These are phyloP conservation scores for Rhizophora mangle DNA, from an alignment of 345 rosid species.

Conservation along the genomic window DNA sequence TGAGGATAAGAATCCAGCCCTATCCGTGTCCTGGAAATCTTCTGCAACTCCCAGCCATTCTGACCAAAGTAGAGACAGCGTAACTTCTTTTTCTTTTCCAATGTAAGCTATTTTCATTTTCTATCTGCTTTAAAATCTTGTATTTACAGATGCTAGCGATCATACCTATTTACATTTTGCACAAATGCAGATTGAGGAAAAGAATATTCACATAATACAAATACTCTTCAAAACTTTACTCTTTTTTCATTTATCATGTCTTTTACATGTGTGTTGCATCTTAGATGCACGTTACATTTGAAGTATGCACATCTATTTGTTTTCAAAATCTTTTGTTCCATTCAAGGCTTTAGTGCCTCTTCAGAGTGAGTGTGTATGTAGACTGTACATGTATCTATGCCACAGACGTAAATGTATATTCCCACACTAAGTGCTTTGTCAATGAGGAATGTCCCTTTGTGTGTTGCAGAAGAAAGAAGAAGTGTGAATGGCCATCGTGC, in stretches of 20 bases:
- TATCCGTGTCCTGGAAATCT: conserved; percentile 31
- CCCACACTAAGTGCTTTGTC: conserved; percentile 15
- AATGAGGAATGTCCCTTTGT: conserved; percentile 22
- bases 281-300: background rate
- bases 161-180: conserved; percentile 1
- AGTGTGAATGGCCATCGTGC: conserved; percentile 38
- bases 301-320: background rate
- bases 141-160: background rate
- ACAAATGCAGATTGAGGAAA: background rate
- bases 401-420: conserved; percentile 4
- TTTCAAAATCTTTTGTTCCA: background rate
- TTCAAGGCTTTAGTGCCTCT: too few species aligned
- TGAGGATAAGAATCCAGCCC: conserved; percentile 21
- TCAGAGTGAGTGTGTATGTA: background rate
- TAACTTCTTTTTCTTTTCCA: conserved; percentile 51
- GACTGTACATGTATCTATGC: conserved; percentile 3
- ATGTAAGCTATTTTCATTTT: conserved; percentile 37
- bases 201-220: background rate
- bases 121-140: background rate
- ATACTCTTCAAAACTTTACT: background rate
- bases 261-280: background rate
- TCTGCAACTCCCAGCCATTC: conserved; percentile 36
- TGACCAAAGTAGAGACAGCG: conserved; percentile 39
- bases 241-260: background rate
- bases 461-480: conserved; percentile 27